These are phyloP conservation scores for Daldinia grandis DNA, from an alignment of 495 filamentous ascomycete genomes.

Conservation along the genomic window DNA sequence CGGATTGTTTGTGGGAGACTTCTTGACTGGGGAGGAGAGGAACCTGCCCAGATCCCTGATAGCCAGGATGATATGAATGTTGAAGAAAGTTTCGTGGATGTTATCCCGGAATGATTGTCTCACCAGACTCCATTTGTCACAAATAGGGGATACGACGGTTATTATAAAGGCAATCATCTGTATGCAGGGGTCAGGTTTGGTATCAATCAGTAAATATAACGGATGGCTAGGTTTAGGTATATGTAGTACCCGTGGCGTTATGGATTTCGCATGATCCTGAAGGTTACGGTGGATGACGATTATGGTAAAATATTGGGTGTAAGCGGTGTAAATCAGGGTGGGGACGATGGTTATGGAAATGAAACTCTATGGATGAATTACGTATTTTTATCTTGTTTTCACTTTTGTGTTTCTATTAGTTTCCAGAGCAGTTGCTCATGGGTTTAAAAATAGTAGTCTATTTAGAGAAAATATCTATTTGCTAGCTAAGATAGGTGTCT, in stretches of 20 bases:
- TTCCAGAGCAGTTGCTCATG: neutral
- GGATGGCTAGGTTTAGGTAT: neutral
- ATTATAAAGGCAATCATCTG: neutral
- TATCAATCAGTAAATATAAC: neutral
- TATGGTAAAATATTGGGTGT: neutral
- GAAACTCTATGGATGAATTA: neutral
- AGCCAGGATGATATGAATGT: conserved; percentile 15
- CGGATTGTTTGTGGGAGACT: conserved; percentile 31
- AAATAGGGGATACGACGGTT: neutral
- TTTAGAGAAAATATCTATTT: conserved; percentile 11
- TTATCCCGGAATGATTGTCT: neutral
- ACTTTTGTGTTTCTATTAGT: neutral
- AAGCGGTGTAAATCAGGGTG: neutral
- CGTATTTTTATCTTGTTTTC: neutral
- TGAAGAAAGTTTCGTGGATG: conserved; percentile 6
- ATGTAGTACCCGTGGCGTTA: conserved; percentile 3
- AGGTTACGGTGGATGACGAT: neutral
- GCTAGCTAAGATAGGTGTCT: conserved; percentile 17
- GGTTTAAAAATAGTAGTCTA: conserved; percentile 1
- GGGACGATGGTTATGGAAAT: neutral
- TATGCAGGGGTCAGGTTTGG: neutral
- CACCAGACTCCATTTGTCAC: neutral
- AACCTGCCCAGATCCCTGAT: neutral
- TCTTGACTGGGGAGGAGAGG: conserved; percentile 28
- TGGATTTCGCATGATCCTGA: neutral